These are phyloP conservation scores for Cladosporium velox DNA, from an alignment of 2,329 filamentous ascomycete genomes.

Conservation along the genomic window DNA sequence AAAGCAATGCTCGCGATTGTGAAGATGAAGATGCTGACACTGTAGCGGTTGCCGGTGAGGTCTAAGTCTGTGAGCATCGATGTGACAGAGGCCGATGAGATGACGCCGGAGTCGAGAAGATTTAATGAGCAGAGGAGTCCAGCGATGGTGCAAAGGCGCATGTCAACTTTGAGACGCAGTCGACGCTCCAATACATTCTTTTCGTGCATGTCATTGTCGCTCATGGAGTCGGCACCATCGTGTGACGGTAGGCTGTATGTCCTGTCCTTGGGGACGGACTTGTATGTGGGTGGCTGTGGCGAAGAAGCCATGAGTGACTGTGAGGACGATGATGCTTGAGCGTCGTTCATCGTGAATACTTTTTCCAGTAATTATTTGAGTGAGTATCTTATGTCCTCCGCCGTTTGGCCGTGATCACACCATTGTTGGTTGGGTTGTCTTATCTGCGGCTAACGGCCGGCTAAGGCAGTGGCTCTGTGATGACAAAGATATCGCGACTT, in stretches of 20 bases:
- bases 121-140: constrained; percentile 71
- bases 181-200: constrained; percentile 42
- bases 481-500: background rate
- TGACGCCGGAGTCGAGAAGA: constrained; percentile 69
- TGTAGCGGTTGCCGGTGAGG: constrained; percentile 66
- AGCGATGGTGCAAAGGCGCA: constrained; percentile 69
- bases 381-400: background rate
- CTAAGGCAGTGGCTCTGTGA: background rate
- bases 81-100: constrained; percentile 69
- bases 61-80: constrained; percentile 66
- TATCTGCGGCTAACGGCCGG: background rate
- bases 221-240: background rate
- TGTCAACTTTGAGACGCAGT: constrained; percentile 64
- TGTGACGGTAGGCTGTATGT: background rate
- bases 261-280: constrained; percentile 10
- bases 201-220: background rate
- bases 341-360: background rate
- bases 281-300: constrained; percentile 14
- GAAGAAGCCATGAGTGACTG: constrained; percentile 15
- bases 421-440: background rate
- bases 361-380: constrained; percentile 24
- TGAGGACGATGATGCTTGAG: constrained; percentile 5
- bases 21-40: constrained; percentile 72
- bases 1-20: constrained; percentile 68
- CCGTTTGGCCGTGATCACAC: background rate